Evolutionary conservation across 2,329 filamentous ascomycete genomes (phyloP).

Genomic region (Emydomyces testavorans): DNA sequence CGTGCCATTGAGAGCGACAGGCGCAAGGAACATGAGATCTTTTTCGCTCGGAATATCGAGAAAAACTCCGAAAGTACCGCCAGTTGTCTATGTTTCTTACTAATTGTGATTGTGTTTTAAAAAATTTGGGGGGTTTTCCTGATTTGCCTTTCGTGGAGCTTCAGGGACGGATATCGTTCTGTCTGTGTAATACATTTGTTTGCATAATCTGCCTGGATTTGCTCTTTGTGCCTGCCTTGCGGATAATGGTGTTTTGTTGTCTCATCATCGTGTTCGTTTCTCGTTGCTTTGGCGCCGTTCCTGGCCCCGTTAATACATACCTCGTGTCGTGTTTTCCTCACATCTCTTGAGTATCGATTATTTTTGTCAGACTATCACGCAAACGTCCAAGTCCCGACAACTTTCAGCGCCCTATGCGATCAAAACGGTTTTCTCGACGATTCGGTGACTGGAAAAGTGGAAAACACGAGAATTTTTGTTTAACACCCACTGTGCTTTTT

Average conservation of each 20-base stretch:
- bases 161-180: not conserved
- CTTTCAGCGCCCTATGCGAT: too few relatives aligned
- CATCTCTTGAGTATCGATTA: not conserved
- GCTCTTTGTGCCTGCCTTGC: not conserved
- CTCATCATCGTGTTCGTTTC: constrained; percentile 12
- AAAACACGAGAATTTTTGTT: not conserved
- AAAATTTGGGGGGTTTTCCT: not conserved
- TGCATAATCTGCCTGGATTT: constrained; percentile 3
- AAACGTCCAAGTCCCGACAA: too few relatives aligned
- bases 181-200: not conserved
- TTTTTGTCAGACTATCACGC: not conserved
- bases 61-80: not conserved
- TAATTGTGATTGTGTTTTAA: not conserved
- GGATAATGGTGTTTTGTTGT: constrained; percentile 12
- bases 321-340: not conserved
- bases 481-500: not conserved
- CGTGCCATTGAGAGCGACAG: constrained; percentile 10
- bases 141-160: not conserved
- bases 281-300: not conserved
- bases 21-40: constrained; percentile 6
- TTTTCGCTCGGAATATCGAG: not conserved
- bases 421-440: too few relatives aligned
- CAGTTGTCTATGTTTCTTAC: not conserved
- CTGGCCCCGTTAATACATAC: not conserved
- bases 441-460: too few relatives aligned